These are phyloP conservation scores for Lunasporangiospora selenospora DNA, from an alignment of 192 early-diverging fungal species.

Conservation along the genomic window DNA sequence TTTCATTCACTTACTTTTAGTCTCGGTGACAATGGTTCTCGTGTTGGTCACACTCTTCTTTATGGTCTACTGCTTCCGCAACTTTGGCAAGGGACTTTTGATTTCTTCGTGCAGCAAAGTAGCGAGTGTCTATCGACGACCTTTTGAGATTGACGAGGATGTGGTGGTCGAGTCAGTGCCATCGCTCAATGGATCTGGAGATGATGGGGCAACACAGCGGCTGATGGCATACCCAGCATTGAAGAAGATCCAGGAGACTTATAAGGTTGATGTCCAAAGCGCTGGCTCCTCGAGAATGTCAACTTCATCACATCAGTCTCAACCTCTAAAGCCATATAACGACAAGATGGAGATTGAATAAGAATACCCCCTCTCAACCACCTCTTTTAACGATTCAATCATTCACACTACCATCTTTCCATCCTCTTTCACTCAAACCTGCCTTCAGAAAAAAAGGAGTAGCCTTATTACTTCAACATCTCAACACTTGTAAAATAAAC, in stretches of 20 bases:
- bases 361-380: not conserved
- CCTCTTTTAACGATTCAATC: too few relatives aligned
- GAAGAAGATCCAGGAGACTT: slow-evolving; percentile 39
- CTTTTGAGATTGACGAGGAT: slow-evolving; percentile 47
- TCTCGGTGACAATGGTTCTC: slow-evolving; percentile 34
- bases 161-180: slow-evolving; percentile 15
- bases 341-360: slow-evolving; percentile 46
- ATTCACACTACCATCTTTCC: not conserved
- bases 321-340: slow-evolving; percentile 7
- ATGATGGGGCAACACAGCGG: slow-evolving; percentile 24
- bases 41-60: slow-evolving; percentile 30
- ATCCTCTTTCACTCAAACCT: not conserved
- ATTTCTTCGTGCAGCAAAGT: slow-evolving; percentile 22
- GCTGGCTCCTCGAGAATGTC: too few relatives aligned
- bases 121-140: not conserved
- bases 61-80: slow-evolving; percentile 48
- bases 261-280: too few relatives aligned
- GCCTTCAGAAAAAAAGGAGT: too few relatives aligned
- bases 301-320: not conserved
- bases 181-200: slow-evolving; percentile 10
- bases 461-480: too few relatives aligned
- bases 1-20: slow-evolving; percentile 13
- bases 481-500: too few relatives aligned
- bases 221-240: slow-evolving; percentile 44
- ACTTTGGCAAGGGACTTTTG: slow-evolving; percentile 40